These are phyloP conservation scores for Leccinum subgranulosum DNA, from an alignment of 768 basidiomycete genomes.

Conservation along the genomic window DNA sequence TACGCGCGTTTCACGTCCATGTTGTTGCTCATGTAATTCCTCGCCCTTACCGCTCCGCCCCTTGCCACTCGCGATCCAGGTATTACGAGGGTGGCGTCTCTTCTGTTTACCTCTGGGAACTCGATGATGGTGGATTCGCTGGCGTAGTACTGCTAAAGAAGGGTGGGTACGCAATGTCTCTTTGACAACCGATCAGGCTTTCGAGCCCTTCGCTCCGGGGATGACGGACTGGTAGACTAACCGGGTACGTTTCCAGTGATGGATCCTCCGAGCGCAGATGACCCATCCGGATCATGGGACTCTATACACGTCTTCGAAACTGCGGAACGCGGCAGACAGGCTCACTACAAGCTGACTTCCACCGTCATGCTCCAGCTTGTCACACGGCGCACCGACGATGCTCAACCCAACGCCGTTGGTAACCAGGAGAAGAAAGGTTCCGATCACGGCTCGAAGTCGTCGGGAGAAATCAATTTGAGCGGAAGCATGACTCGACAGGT, in stretches of 20 bases:
- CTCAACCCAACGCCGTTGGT: constrained; percentile 10
- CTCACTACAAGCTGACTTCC: constrained; percentile 96
- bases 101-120: constrained; percentile 96
- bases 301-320: constrained; percentile 98
- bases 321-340: constrained; percentile 85
- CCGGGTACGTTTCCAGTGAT: constrained; percentile 45
- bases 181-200: neutral
- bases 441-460: constrained; percentile 51
- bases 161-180: constrained; percentile 43
- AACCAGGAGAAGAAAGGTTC: constrained; percentile 35
- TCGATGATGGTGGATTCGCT: constrained; percentile 94
- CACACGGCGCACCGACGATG: constrained; percentile 42
- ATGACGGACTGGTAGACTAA: constrained; percentile 3
- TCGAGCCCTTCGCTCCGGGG: constrained; percentile 1
- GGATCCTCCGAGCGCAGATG: constrained; percentile 49
- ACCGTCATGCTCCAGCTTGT: constrained; percentile 94
- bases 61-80: constrained; percentile 36
- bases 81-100: constrained; percentile 99
- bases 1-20: constrained; percentile 36
- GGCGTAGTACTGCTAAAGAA: constrained; percentile 97
- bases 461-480: constrained; percentile 80
- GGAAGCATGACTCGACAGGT: constrained; percentile 99
- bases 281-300: constrained; percentile 91
- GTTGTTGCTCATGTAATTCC: neutral
- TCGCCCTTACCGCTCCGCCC: neutral